Conservation (phyloP, 2,329 filamentous ascomycete species). For the Aaosphaeria arxii region DNA sequence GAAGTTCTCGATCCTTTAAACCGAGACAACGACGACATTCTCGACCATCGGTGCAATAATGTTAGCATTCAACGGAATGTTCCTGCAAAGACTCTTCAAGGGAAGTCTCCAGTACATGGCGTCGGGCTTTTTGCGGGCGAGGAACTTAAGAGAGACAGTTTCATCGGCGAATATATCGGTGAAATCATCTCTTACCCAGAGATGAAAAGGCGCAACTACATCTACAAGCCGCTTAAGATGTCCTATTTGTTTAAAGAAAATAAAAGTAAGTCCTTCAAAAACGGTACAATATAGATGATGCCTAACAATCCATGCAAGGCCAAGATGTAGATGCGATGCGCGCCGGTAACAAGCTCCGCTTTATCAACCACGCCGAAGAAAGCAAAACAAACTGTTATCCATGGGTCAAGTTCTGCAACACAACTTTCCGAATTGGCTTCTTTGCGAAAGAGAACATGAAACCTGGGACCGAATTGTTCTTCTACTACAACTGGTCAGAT, state of each 20-base stretch:
- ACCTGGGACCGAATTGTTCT: conserved; percentile 74
- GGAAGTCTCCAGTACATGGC: conserved; percentile 69
- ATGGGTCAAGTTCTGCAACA: conserved; percentile 69
- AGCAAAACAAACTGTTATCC: conserved; percentile 61
- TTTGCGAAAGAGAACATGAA: conserved; percentile 65
- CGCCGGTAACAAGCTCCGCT: conserved; percentile 76
- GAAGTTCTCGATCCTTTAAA: conserved; percentile 69
- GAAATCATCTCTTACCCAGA: conserved; percentile 72
- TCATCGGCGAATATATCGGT: conserved; percentile 76
- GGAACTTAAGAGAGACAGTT: conserved; percentile 65
- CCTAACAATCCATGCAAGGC: conserved; percentile 13
- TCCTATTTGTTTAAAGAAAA: conserved; percentile 62
- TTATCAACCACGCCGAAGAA: conserved; percentile 72
- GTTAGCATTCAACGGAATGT: conserved; percentile 67
- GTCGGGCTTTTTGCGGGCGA: conserved; percentile 74
- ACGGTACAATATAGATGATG: not conserved
- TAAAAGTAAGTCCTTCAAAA: conserved; percentile 1
- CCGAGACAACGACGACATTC: conserved; percentile 56
- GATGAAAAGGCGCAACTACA: conserved; percentile 65
- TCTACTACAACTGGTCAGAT: conserved; percentile 63
- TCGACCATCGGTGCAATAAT: conserved; percentile 66
- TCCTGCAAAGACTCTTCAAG: conserved; percentile 64
- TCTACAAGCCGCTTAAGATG: conserved; percentile 59
- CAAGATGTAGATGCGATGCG: conserved; percentile 68
- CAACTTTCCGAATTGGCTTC: conserved; percentile 71